Conservation (phyloP, 176 grass and related monocot genomes). For the Elymus sibiricus region DNA sequence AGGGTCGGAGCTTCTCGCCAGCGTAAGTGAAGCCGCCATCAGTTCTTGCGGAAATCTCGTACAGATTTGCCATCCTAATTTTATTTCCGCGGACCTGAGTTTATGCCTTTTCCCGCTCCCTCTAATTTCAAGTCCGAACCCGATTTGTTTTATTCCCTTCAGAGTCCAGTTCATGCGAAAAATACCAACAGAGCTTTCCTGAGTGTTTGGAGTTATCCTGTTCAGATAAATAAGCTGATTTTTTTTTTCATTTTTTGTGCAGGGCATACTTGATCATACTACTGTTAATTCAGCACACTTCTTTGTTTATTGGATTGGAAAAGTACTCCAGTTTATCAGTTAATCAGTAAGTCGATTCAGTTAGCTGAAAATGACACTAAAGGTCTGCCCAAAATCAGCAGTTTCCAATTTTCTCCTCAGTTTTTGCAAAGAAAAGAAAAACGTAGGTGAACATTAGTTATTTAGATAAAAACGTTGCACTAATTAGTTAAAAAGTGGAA, state of each 20-base stretch:
- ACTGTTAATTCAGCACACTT: background rate
- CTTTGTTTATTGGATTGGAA: background rate
- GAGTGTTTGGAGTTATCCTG: background rate
- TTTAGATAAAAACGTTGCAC: too few species aligned
- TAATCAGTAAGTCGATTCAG: background rate
- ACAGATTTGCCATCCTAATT: background rate
- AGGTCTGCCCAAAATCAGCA: background rate
- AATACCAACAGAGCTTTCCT: background rate
- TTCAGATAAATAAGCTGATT: background rate
- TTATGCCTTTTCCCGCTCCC: background rate
- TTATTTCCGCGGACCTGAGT: background rate
- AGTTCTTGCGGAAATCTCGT: background rate
- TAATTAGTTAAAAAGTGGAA: background rate
- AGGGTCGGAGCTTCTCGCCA: background rate
- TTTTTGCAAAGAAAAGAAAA: too few species aligned
- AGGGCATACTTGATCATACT: background rate
- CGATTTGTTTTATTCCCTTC: background rate
- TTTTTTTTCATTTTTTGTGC: background rate
- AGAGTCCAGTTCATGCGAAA: background rate
- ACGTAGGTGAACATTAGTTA: too few species aligned
- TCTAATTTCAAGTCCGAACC: background rate
- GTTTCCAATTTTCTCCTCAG: background rate
- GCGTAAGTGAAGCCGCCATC: background rate
- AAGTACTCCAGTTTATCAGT: background rate
- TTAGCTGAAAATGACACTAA: background rate